Percentiles rank a stretch among this genome's conserved stretches.
phyloP scores from a whole-genome alignment of 116 monocot species.

The Dioscorea cayenensis region DNA sequence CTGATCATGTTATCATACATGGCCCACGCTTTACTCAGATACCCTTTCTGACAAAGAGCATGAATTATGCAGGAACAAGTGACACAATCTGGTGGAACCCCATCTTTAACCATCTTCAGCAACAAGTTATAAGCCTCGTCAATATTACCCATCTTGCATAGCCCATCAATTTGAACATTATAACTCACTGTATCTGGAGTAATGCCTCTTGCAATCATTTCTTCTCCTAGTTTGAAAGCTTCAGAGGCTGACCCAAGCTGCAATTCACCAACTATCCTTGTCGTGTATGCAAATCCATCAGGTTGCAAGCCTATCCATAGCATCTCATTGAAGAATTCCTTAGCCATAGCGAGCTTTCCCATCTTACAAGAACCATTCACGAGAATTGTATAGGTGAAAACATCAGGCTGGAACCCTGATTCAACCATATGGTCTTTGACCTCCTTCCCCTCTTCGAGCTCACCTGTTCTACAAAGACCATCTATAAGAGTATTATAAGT shows the following conservation, averaged over 20 bases:
- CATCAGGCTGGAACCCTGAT: constrained; percentile 48
- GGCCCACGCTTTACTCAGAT: constrained; percentile 31
- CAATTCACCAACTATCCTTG: constrained; percentile 64
- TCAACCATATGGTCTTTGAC: constrained; percentile 61
- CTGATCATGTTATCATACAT: constrained; percentile 45
- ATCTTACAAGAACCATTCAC: constrained; percentile 56
- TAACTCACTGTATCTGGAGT: constrained; percentile 53
- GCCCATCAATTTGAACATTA: constrained; percentile 71
- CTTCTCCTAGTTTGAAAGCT: constrained; percentile 59
- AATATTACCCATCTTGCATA: constrained; percentile 40
- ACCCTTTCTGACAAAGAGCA: constrained; percentile 39
- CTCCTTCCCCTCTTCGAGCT: constrained; percentile 34
- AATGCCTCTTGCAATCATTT: constrained; percentile 56
- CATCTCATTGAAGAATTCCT: constrained; percentile 74
- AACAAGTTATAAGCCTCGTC: constrained; percentile 40
- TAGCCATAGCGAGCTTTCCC: constrained; percentile 53
- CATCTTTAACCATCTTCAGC: constrained; percentile 47
- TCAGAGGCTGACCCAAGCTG: constrained; percentile 37
- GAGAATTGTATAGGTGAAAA: constrained; percentile 73
- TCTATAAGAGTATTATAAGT: constrained; percentile 76
- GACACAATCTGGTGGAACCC: constrained; percentile 60
- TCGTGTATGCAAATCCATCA: constrained; percentile 65
- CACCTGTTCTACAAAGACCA: constrained; percentile 57
- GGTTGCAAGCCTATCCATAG: constrained; percentile 50
- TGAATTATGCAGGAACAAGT: constrained; percentile 90